Base-by-base conservation (phyloP, 805 yeast genomes). In the Wickerhamiella occidentalis region DNA sequence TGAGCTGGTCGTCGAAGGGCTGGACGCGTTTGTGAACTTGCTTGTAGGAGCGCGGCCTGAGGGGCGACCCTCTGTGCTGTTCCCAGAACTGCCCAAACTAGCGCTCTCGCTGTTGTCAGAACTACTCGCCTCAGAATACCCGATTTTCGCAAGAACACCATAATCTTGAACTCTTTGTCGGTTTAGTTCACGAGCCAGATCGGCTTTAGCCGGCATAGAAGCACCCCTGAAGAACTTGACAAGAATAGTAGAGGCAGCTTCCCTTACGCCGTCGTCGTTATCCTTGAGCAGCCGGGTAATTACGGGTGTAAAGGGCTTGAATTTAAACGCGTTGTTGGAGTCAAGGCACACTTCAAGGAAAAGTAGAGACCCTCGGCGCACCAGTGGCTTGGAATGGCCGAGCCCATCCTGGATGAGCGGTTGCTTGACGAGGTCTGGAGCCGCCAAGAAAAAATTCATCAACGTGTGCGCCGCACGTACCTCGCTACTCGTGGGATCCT, bases 131-230 rank as follows among this genome's bases (percentile, higher is more conserved):
- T n/a, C n/a, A n/a, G n/a, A n/a, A 15, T 6, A 15, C 12, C 38
- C 19, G n/a, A n/a, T 17, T 5, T 15, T 11, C 19, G 11, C 19
- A 33, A 33, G 38, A 29, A 33, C 38, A 9, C 15, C 19, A 15
- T 6, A n/a, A 11, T 40, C 30, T 11, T 48, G 33, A 6, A 57
- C 45, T 12, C 48, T 47, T 42, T 68, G 66, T 3, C 60, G 50
- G 15, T 63, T 61, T 50, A 79, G 54, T 29, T 72, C 75, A 28
- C 61, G 61, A 7, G 67, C 59, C 33, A 79, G 64, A 52, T 76
- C 80, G 26, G 61, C 63, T 53, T 68, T 70, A 33, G 77, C 78
- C 13, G 64, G 64, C 29, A 58, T 58, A 28, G 55, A 50, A 3
- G 65, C 64, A 50, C 65, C 65, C 40, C 57, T 63, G 61, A 73